These are phyloP conservation scores for Cladosporium phlei DNA, from an alignment of 2,329 filamentous ascomycete genomes.

Conservation along the genomic window DNA sequence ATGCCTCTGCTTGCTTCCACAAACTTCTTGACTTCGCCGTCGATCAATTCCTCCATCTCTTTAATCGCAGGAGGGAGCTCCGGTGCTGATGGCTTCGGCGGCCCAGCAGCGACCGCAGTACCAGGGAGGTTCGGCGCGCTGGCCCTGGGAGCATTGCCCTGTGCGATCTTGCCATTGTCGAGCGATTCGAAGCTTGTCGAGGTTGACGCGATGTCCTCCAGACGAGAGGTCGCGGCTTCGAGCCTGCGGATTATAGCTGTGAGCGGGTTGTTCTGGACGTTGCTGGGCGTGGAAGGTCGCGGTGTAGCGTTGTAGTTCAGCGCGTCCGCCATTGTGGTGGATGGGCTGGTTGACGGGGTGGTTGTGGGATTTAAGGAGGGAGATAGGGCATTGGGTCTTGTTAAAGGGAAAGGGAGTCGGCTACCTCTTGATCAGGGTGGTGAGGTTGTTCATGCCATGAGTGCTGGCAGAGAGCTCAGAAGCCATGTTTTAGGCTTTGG, in stretches of 20 bases:
- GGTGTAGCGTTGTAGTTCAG: slow-evolving; percentile 16
- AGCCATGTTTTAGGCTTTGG: slow-evolving; percentile 11
- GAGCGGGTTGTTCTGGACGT: slow-evolving; percentile 39
- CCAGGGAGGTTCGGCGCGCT: slow-evolving; percentile 27
- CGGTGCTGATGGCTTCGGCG: slow-evolving; percentile 31
- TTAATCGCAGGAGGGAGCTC: slow-evolving; percentile 71
- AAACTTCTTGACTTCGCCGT: slow-evolving; percentile 69
- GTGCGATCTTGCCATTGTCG: slow-evolving; percentile 35
- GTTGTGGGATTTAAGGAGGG: too few relatives aligned
- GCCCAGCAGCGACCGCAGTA: neutral
- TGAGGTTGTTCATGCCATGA: slow-evolving; percentile 85
- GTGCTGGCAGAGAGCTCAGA: neutral
- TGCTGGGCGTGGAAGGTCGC: slow-evolving; percentile 14
- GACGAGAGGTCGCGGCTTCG: slow-evolving; percentile 89
- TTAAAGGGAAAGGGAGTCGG: slow-evolving; percentile 9
- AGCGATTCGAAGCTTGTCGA: slow-evolving; percentile 20
- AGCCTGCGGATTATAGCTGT: slow-evolving; percentile 61
- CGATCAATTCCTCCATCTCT: slow-evolving; percentile 79
- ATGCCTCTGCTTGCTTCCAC: slow-evolving; percentile 71
- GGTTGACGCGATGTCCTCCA: slow-evolving; percentile 94
- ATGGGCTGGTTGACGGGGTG: neutral
- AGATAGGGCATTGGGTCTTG: too few relatives aligned
- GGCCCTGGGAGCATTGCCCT: slow-evolving; percentile 28
- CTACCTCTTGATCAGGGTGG: slow-evolving; percentile 95
- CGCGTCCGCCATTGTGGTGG: slow-evolving; percentile 15